phyloP scores from a whole-genome alignment of 345 rosid species.

The Corymbia maculata region DNA sequence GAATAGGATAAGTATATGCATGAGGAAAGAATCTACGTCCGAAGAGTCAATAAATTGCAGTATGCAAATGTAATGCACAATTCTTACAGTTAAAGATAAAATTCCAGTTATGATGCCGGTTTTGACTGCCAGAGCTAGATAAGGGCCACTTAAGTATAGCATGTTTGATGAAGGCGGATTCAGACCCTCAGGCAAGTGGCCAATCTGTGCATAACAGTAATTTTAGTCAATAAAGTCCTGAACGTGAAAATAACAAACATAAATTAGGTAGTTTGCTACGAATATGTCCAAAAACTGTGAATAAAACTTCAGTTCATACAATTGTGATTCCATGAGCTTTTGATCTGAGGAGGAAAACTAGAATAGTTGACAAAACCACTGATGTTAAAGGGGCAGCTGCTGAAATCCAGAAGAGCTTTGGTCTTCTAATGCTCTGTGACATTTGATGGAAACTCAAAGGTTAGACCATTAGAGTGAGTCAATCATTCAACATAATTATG shows the following conservation, averaged over 20 bases:
- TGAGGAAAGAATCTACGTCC: not conserved
- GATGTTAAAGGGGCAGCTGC: constrained; percentile 90
- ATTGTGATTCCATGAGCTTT: constrained; percentile 55
- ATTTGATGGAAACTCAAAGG: not conserved
- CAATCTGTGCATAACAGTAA: constrained; percentile 43
- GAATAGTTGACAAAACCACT: constrained; percentile 58
- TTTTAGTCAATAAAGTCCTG: not conserved
- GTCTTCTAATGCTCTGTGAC: constrained; percentile 68
- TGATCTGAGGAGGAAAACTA: constrained; percentile 41
- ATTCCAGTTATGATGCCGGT: constrained; percentile 90
- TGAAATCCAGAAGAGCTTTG: constrained; percentile 91
- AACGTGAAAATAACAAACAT: not conserved
- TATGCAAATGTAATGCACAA: not conserved
- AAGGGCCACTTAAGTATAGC: constrained; percentile 47
- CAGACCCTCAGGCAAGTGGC: constrained; percentile 80
- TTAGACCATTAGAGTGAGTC: not conserved
- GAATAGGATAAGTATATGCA: not conserved
- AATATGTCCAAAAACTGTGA: not conserved
- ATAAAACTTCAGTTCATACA: constrained; percentile 33
- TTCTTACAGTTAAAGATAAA: constrained; percentile 79
- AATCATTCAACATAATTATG: not conserved
- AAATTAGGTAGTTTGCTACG: not conserved
- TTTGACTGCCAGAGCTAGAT: constrained; percentile 65
- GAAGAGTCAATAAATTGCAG: not conserved
- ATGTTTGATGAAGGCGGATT: constrained; percentile 90